A percentile compares a stretch with the other conserved stretches of the same genome.
These are phyloP conservation scores for Selaginella tamariscina DNA, from an alignment of 75 land plant species.

Conservation along the genomic window DNA sequence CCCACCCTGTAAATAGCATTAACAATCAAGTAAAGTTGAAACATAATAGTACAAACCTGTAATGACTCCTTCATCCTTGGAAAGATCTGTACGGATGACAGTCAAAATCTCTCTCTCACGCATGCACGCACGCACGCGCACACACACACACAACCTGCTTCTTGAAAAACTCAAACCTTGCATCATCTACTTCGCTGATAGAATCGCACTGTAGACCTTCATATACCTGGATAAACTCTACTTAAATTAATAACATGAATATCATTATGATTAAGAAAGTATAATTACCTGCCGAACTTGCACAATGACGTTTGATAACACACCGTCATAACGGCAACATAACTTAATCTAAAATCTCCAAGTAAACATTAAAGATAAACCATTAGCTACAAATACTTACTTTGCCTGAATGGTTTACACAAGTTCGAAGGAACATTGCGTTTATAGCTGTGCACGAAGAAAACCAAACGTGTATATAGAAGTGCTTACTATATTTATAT, in stretches of 20 bases:
- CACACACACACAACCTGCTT: conserved; percentile 47
- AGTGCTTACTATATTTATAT: too few relatives aligned
- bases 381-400: conserved; percentile 28
- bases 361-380: neutral
- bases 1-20: conserved; percentile 51
- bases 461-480: neutral
- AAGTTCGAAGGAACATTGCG: conserved; percentile 52
- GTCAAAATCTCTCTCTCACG: neutral
- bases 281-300: conserved; percentile 71
- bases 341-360: conserved; percentile 62
- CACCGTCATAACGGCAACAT: conserved; percentile 43
- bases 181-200: conserved; percentile 56
- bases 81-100: conserved; percentile 42
- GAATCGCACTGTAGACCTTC: conserved; percentile 57
- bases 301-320: conserved; percentile 61
- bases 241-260: too few relatives aligned
- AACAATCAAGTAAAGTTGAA: conserved; percentile 2
- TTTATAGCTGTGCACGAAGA: conserved; percentile 44
- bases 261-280: too few relatives aligned
- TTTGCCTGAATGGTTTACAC: conserved; percentile 74
- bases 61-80: conserved; percentile 75
- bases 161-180: conserved; percentile 59
- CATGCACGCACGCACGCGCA: neutral
- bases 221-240: conserved; percentile 60
- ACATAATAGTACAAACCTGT: conserved; percentile 39